These are phyloP conservation scores for Lathyrus aphaca DNA, from an alignment of 306 rosid species.

Conservation along the genomic window DNA sequence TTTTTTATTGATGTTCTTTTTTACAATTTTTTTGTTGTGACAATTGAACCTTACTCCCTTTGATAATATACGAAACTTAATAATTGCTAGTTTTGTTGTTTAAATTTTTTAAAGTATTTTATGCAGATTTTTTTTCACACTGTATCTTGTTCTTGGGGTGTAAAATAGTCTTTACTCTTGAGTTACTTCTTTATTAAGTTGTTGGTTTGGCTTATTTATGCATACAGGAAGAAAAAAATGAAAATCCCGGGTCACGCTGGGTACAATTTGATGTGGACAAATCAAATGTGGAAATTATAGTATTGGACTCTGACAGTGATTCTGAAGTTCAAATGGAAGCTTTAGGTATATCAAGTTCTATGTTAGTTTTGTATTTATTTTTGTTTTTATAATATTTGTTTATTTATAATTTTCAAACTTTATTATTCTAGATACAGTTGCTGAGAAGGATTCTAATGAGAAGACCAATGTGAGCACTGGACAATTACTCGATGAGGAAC, in stretches of 20 bases:
- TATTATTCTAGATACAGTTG: slow-evolving; percentile 7
- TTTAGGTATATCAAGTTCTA: slow-evolving; percentile 8
- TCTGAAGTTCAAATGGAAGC: neutral
- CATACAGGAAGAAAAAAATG: slow-evolving; percentile 17
- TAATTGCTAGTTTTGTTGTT: neutral
- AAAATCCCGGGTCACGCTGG: neutral
- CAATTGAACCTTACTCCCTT: too few relatives aligned
- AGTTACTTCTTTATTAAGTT: neutral
- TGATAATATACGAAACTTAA: too few relatives aligned
- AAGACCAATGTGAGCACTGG: neutral
- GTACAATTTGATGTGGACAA: neutral
- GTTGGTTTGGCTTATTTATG: neutral
- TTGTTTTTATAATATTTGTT: neutral
- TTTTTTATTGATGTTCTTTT: too few relatives aligned
- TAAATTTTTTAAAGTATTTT: neutral
- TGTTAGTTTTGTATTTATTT: neutral
- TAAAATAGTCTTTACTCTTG: neutral
- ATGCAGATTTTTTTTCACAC: too few relatives aligned
- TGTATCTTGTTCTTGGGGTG: neutral
- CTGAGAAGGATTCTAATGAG: neutral
- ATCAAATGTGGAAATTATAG: neutral
- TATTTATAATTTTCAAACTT: neutral
- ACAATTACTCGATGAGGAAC: neutral
- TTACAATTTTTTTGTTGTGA: too few relatives aligned
- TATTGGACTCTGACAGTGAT: slow-evolving; percentile 7